Conservation (phyloP, 208 protist species). For the Ichthyophonus hoferi region DNA sequence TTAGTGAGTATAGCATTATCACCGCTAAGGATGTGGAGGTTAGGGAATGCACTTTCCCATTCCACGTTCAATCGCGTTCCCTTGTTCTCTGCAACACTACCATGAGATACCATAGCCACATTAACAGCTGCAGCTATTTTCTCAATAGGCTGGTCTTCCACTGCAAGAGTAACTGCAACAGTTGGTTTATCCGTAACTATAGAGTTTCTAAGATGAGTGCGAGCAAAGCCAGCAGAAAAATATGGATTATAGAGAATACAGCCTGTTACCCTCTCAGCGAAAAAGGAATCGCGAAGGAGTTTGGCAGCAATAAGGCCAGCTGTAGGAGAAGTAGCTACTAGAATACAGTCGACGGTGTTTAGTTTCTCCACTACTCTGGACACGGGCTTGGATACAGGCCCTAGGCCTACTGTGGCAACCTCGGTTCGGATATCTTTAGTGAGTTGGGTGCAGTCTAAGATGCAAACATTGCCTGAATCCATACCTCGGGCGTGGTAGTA, state of each 20-base stretch:
- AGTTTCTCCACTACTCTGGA: neutral
- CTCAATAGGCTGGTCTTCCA: no score
- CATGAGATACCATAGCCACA: no score
- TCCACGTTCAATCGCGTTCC: neutral
- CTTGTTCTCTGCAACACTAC: neutral
- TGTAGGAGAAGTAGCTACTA: neutral
- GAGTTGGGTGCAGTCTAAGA: neutral
- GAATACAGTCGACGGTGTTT: neutral
- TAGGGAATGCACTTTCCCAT: neutral
- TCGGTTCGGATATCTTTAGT: neutral
- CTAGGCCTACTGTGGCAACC: neutral
- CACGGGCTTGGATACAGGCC: neutral
- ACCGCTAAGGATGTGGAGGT: neutral
- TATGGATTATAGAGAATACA: neutral
- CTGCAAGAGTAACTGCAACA: neutral
- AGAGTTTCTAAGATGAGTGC: neutral
- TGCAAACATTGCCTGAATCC: neutral
- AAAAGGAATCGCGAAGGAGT: neutral
- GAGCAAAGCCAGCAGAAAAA: neutral
- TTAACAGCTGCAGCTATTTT: no score
- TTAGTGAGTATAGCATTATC: no score
- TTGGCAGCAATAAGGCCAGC: neutral
- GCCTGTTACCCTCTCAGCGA: neutral
- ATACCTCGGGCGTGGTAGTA: neutral
- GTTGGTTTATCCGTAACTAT: neutral